Percentiles rank a stretch among this genome's conserved stretches.
These are phyloP conservation scores for Nannizziopsis arthrosporioides DNA, from an alignment of 2,329 filamentous ascomycete genomes.

Conservation along the genomic window DNA sequence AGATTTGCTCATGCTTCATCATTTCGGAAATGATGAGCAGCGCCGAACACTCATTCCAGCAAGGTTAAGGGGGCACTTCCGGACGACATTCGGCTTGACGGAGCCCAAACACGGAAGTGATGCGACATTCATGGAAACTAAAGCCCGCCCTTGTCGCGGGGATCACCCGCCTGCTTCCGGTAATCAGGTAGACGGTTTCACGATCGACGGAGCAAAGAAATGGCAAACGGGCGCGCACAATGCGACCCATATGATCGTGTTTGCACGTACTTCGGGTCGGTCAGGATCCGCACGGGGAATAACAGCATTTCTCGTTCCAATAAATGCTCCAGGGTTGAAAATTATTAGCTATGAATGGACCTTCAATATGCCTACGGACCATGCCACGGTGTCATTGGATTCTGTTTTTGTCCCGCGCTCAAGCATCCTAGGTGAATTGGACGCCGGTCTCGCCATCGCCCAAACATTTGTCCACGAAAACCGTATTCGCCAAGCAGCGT, in stretches of 20 bases:
- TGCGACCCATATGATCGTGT: conserved; percentile 51
- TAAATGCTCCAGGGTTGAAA: conserved; percentile 41
- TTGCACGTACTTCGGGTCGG: conserved; percentile 46
- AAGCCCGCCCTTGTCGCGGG: conserved; percentile 35
- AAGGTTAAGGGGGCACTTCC: conserved; percentile 42
- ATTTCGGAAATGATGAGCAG: conserved; percentile 47
- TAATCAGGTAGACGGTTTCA: conserved; percentile 30
- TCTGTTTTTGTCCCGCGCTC: conserved; percentile 46
- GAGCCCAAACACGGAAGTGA: conserved; percentile 52
- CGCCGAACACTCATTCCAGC: conserved; percentile 43
- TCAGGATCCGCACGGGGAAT: conserved; percentile 46
- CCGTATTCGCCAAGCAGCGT: conserved; percentile 52
- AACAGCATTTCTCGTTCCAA: conserved; percentile 49
- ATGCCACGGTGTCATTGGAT: conserved; percentile 48
- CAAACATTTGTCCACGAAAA: conserved; percentile 58
- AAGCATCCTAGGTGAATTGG: conserved; percentile 42
- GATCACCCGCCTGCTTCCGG: conserved; percentile 31
- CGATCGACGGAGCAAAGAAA: conserved; percentile 50
- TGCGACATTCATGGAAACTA: conserved; percentile 51
- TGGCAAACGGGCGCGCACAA: conserved; percentile 55
- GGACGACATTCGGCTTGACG: conserved; percentile 51
- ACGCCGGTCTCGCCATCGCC: conserved; percentile 47
- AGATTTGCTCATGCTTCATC: conserved; percentile 50
- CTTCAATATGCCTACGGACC: conserved; percentile 56
- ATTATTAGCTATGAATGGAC: conserved; percentile 53